These are phyloP conservation scores for Mrakia blollopis DNA, from an alignment of 768 basidiomycete genomes.

Conservation along the genomic window DNA sequence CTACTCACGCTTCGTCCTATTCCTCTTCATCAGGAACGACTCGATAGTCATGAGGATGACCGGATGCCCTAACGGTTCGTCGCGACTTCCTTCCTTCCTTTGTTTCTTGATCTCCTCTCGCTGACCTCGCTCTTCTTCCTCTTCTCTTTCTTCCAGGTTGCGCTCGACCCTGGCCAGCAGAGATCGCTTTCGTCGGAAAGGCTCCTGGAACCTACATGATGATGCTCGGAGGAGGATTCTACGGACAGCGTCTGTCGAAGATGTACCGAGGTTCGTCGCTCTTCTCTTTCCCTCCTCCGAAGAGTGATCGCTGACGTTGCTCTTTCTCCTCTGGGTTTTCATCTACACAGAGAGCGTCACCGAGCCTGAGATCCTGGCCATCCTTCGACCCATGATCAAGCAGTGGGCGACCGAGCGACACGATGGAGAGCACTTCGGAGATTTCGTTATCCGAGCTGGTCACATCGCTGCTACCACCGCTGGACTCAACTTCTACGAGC, in stretches of 20 bases:
- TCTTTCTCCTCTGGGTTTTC: background rate
- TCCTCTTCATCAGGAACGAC: slow-evolving; percentile 59
- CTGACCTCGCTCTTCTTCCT: background rate
- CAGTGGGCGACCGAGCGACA: slow-evolving; percentile 78
- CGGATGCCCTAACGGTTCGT: slow-evolving; percentile 58
- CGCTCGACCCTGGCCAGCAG: slow-evolving; percentile 87
- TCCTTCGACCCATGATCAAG: slow-evolving; percentile 89
- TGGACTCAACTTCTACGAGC: slow-evolving; percentile 83
- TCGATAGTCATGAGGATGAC: slow-evolving; percentile 99
- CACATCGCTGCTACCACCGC: slow-evolving; percentile 80
- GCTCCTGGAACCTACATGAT: slow-evolving; percentile 87
- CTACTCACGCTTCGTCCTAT: no score
- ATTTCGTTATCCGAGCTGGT: slow-evolving; percentile 86
- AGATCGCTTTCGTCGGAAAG: slow-evolving; percentile 95
- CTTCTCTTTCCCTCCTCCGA: background rate
- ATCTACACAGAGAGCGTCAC: slow-evolving; percentile 64
- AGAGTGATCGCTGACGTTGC: background rate
- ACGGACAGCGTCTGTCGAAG: slow-evolving; percentile 92
- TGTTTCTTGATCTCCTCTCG: background rate
- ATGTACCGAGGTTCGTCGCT: slow-evolving; percentile 62
- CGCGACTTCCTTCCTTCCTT: background rate
- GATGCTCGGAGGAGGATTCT: slow-evolving; percentile 92
- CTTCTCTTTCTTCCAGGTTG: slow-evolving; percentile 52
- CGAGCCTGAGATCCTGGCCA: slow-evolving; percentile 85
- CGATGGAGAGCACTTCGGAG: slow-evolving; percentile 89